phyloP scores from a whole-genome alignment of 202 grass and related monocot genomes.

The Alloteropsis angusta region DNA sequence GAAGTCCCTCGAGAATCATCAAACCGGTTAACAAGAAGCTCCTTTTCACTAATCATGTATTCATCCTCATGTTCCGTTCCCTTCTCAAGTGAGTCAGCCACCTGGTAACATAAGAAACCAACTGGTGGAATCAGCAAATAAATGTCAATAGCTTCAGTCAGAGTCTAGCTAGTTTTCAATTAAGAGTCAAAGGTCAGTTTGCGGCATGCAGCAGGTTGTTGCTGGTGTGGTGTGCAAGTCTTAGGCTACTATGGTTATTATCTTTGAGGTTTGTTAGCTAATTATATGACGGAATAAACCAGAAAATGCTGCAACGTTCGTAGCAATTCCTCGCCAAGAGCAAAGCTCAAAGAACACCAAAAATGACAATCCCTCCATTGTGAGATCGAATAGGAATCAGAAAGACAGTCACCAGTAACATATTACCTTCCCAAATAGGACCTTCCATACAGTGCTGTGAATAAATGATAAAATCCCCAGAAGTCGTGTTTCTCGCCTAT shows the following conservation, averaged over 20 bases:
- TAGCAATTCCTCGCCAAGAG: not conserved
- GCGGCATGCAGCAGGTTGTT: not conserved
- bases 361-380: not conserved
- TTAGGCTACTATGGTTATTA: not conserved
- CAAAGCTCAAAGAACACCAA: not conserved
- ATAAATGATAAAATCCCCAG: slow-evolving; percentile 89
- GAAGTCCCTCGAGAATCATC: not conserved
- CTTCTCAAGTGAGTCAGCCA: slow-evolving; percentile 97
- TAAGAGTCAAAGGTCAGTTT: not conserved
- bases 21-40: slow-evolving; percentile 89
- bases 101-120: slow-evolving; percentile 43
- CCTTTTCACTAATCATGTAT: slow-evolving; percentile 99
- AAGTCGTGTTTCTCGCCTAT: slow-evolving; percentile 82
- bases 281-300: not conserved
- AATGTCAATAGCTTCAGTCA: not conserved
- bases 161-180: not conserved
- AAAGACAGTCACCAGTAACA: not conserved
- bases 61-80: slow-evolving; percentile 99
- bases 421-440: slow-evolving; percentile 93
- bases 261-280: not conserved
- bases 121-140: not conserved
- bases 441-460: slow-evolving; percentile 97
- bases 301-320: not conserved
- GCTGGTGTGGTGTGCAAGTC: not conserved
- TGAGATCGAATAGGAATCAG: not conserved